Evolutionary conservation across 2,329 filamentous ascomycete species (phyloP).

Genomic region (Fusarium brevicatenulatum): DNA sequence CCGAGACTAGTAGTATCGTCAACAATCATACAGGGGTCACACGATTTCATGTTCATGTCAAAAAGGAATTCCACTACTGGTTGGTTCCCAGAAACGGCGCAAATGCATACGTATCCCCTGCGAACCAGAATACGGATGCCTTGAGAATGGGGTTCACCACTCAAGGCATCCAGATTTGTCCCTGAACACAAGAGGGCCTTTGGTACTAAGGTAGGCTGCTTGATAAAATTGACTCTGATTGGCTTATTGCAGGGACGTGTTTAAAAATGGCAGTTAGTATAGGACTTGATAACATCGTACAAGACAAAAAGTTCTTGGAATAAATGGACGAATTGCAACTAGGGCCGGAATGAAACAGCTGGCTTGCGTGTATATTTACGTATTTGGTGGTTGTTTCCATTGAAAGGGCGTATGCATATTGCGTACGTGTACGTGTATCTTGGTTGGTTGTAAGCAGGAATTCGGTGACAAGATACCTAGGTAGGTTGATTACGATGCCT

Average conservation of each 20-base stretch:
- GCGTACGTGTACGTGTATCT: constrained; percentile 21
- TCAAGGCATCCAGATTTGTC: constrained; percentile 33
- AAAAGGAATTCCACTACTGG: background rate
- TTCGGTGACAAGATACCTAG: background rate
- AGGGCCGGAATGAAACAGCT: constrained; percentile 33
- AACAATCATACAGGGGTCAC: background rate
- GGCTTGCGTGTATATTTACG: constrained; percentile 41
- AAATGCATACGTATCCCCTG: constrained; percentile 41
- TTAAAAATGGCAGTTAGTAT: background rate
- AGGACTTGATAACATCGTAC: constrained; percentile 6
- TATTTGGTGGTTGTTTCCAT: constrained; percentile 8
- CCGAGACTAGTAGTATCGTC: constrained; percentile 1
- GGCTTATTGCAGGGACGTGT: constrained; percentile 25
- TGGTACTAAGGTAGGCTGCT: constrained; percentile 39
- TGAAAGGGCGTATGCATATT: constrained; percentile 19
- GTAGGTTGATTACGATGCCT: constrained; percentile 9
- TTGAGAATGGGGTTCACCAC: constrained; percentile 35
- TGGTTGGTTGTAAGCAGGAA: background rate
- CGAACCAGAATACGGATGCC: constrained; percentile 43
- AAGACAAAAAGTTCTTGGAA: constrained; percentile 10
- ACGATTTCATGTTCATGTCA: background rate
- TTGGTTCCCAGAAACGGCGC: background rate
- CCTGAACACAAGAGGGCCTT: constrained; percentile 22
- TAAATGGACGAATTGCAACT: constrained; percentile 5
- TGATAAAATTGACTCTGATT: constrained; percentile 42